These are phyloP conservation scores for Pharus latifolius DNA, from an alignment of 176 grass and related monocot genomes.

Conservation along the genomic window DNA sequence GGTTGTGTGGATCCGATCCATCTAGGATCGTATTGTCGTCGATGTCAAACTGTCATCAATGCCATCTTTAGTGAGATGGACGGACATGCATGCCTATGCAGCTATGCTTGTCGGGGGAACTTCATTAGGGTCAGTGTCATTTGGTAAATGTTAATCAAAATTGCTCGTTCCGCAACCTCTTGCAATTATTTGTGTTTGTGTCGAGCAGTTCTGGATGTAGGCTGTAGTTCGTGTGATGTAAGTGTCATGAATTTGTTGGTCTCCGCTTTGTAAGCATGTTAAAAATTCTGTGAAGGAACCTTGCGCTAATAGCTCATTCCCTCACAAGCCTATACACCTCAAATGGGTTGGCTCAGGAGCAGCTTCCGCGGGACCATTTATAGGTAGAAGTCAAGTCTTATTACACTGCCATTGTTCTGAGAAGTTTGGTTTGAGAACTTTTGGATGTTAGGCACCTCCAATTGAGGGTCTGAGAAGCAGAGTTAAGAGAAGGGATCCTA, in stretches of 20 bases:
- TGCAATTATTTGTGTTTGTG: neutral
- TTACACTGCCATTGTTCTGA: too few species aligned
- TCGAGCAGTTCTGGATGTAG: neutral
- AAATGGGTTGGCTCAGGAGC: too few species aligned
- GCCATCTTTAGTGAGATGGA: constrained; percentile 29
- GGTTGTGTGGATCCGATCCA: constrained; percentile 40
- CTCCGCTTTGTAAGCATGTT: too few species aligned
- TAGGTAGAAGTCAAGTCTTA: too few species aligned
- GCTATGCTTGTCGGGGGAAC: constrained; percentile 33
- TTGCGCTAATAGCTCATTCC: too few species aligned
- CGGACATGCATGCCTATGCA: constrained; percentile 15
- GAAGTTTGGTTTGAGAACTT: too few species aligned
- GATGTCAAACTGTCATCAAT: constrained; percentile 3
- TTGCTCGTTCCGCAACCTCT: neutral
- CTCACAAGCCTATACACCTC: too few species aligned
- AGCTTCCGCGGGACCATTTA: too few species aligned
- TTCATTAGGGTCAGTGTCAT: neutral
- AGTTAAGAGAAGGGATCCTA: too few species aligned
- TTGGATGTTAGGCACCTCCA: too few species aligned
- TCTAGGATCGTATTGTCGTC: constrained; percentile 32
- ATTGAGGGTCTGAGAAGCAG: too few species aligned
- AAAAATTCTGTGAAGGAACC: too few species aligned
- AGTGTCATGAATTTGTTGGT: neutral
- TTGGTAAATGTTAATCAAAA: constrained; percentile 24
- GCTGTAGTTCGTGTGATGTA: neutral